Evolutionary conservation across 2,329 filamentous ascomycete genomes (phyloP), one percentile per base, ranked within the genome.

Genomic region (Cladosporium sp.): DNA sequence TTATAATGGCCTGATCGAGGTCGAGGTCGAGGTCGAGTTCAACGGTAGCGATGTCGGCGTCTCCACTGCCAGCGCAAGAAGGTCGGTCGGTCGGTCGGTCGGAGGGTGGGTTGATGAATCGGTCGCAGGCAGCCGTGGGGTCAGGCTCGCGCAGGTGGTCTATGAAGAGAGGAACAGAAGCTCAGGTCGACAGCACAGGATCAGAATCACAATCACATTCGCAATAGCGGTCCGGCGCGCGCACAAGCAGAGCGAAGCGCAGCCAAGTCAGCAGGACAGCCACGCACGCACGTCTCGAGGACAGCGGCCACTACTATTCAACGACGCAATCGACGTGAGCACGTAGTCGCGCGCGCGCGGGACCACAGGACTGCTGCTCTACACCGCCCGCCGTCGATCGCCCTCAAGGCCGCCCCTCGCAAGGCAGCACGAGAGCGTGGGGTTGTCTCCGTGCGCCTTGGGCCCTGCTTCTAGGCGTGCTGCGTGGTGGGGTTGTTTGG

Each of bases 301-400:
- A 32, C 30, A 32, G 34, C 34, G 11, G 47, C 47, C 21, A 28
- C 18, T 21, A 38, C n/a, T 6, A 36, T 24, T 34, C 34, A 34
- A 58, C 32, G 55, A 58, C 32, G 32, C 32, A 41, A 58, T 36
- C 11, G 55, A 41, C 7, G 55, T 58, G 30, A 57, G 32, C 30
- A 55, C 28, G 26, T 32, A 30, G 51, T 54, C 26, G 51, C 24
- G 24, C 21, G 49, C 34, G 36, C 38, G 38, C 36, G 36, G 36
- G 36, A 41, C 36, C 36, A 41, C 36, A 41, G 38, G 38, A n/a
- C 38, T 44, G 51, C 54, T n/a, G 36, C 28, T 34, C 32, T 41
- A 58, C 55, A 58, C 55, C 55, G 55, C 55, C 55, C 55, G 34
- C 55, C 32, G 55, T 58, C 32, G 32, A 58, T 41, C 55, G n/a